Base-by-base conservation (phyloP, 768 basidiomycete species). In the Hebeloma cylindrosporum region DNA sequence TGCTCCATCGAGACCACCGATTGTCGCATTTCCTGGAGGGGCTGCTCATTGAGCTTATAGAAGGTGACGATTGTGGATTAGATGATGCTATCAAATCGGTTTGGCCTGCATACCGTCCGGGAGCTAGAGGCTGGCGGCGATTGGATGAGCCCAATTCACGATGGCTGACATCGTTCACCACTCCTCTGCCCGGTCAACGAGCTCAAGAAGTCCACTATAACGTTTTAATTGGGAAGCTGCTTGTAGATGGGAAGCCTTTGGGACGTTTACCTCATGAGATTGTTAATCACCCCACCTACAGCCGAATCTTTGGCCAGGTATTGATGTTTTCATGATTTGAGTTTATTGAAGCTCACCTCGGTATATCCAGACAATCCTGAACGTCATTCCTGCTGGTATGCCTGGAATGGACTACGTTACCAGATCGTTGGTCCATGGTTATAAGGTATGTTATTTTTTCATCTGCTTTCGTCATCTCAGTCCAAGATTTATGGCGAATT, bases 241-340 rank as follows among this genome's bases (percentile, higher is more conserved):
- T 76, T 13, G 60, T 79, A 7, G 55, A 70, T 8, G 75, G 75
- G 5, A 64, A 64, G 44, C 61, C 67, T 1, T 43, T 71, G 6
- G 67, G 70, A 13, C 64, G 61, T 17, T 62, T 78, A 10, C 71
- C 75, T 0, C 21, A 30, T 5, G 45, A 50, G 0, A 70, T 77
- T 21, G 30, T 55, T 2, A 35, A 20, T 0, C 64, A 75, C 50
- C 25, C 60, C 1, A 52, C 60, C 2, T 77, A 73, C 43, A 33
- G 32, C 10, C 56, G 61, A 5, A 44, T 75, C n/a, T 66, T 78
- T 31, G 60, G 63, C 22, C 28, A 61, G 45, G 73, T 71, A 51
- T 14, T 13, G 30, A 7, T 18, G 25, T 23, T 37, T 14, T n/a
- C n/a, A 3, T 37, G 16, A 40, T 33, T 38, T n/a, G 8, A n/a